Percentiles rank a stretch among this genome's conserved stretches.
These are phyloP conservation scores for Phytophthora hybrid DNA, from an alignment of 352 stramenopile species.

Conservation along the genomic window DNA sequence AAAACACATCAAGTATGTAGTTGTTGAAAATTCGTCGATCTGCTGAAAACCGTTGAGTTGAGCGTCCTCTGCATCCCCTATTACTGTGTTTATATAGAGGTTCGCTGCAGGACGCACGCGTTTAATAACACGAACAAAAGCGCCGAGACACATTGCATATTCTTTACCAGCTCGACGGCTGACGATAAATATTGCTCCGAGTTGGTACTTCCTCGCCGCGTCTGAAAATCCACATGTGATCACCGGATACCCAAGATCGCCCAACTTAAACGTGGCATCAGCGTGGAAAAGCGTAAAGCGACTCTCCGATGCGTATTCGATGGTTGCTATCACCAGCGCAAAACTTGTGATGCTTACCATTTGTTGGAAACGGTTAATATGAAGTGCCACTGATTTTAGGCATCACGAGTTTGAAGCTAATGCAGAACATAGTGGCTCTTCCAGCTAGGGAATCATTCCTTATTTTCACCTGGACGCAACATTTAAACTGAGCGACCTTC, in stretches of 20 bases:
- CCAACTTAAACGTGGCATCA: neutral
- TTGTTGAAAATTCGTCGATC: neutral
- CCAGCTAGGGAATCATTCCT: neutral
- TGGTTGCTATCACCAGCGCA: neutral
- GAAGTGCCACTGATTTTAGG: neutral
- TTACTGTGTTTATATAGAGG: neutral
- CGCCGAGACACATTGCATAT: neutral
- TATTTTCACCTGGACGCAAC: neutral
- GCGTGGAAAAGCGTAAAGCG: neutral
- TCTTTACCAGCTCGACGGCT: neutral
- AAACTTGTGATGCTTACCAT: neutral
- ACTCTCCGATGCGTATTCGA: neutral
- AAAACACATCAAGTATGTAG: neutral
- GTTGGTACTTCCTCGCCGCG: neutral
- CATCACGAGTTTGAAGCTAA: neutral
- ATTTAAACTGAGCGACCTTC: neutral
- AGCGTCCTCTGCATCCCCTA: neutral
- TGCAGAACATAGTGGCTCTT: neutral
- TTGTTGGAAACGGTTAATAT: neutral
- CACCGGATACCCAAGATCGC: neutral
- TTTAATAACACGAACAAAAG: neutral
- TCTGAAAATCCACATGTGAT: neutral
- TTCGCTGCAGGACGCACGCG: neutral
- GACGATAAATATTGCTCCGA: neutral
- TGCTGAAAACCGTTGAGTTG: neutral